These are phyloP conservation scores for Boletus tomentosulus DNA, from an alignment of 768 basidiomycete genomes.

Conservation along the genomic window DNA sequence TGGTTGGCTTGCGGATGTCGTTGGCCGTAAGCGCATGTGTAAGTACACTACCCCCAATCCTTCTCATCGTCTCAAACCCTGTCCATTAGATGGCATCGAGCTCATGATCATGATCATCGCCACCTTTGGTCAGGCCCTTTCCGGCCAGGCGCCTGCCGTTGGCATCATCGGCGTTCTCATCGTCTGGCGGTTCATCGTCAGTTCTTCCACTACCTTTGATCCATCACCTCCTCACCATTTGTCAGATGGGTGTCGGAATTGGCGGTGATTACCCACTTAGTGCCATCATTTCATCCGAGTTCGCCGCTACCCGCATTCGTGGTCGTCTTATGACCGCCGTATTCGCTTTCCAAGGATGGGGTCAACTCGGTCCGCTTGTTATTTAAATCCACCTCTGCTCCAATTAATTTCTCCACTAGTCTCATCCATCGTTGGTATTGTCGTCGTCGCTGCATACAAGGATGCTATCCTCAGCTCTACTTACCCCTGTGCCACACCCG, in stretches of 20 bases:
- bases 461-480: slow-evolving; percentile 44
- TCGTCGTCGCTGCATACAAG: slow-evolving; percentile 70
- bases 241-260: slow-evolving; percentile 73
- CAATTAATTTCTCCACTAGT: slow-evolving; percentile 30
- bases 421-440: slow-evolving; percentile 62
- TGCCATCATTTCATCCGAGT: slow-evolving; percentile 87
- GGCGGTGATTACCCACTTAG: slow-evolving; percentile 87
- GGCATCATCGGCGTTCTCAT: slow-evolving; percentile 72
- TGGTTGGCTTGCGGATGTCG: slow-evolving; percentile 73
- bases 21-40: slow-evolving; percentile 83
- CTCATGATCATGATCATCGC: slow-evolving; percentile 79
- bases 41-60: slow-evolving; percentile 24
- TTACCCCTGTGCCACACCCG: slow-evolving; percentile 36
- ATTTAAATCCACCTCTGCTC: neutral
- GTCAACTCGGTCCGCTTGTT: slow-evolving; percentile 58
- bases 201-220: slow-evolving; percentile 9
- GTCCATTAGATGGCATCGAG: slow-evolving; percentile 40
- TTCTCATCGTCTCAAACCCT: neutral
- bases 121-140: slow-evolving; percentile 76
- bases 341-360: slow-evolving; percentile 86
- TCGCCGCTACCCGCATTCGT: slow-evolving; percentile 69
- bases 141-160: slow-evolving; percentile 62
- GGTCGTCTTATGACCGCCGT: slow-evolving; percentile 89
- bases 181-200: slow-evolving; percentile 76
- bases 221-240: neutral